Conservation (phyloP, 2,329 filamentous ascomycete genomes). For the Chaetomiaceae sp. region DNA sequence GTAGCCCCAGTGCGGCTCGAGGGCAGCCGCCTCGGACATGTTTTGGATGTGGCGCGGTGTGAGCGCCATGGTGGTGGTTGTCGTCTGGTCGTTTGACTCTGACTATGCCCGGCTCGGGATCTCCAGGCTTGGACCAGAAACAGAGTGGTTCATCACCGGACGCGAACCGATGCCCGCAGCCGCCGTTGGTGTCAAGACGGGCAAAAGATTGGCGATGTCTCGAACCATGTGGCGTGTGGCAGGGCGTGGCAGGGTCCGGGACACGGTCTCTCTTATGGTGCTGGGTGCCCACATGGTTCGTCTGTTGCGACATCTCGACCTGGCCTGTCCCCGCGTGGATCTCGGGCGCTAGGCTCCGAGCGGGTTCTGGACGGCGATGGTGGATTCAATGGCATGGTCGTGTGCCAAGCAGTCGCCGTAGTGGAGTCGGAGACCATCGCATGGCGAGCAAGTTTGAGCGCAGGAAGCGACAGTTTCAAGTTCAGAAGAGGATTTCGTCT, state of each 20-base stretch:
- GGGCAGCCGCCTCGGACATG: slow-evolving; percentile 31
- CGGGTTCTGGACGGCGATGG: not conserved
- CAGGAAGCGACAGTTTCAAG: too few relatives aligned
- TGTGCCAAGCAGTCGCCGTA: not conserved
- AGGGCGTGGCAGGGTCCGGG: not conserved
- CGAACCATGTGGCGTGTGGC: not conserved
- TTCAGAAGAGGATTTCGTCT: too few relatives aligned
- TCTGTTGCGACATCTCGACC: too few relatives aligned
- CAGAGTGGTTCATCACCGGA: not conserved
- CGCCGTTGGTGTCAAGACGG: too few relatives aligned
- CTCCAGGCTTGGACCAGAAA: not conserved
- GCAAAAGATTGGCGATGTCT: not conserved
- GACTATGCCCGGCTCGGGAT: too few relatives aligned
- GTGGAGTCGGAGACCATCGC: slow-evolving; percentile 12
- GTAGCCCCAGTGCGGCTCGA: slow-evolving; percentile 45
- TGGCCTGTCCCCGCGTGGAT: not conserved
- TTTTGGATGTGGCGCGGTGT: slow-evolving; percentile 38
- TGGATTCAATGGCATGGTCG: not conserved
- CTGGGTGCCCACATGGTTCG: too few relatives aligned
- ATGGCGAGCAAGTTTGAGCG: slow-evolving; percentile 4
- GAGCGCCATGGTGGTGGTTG: slow-evolving; percentile 10
- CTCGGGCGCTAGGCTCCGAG: slow-evolving; percentile 9
- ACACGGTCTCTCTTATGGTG: not conserved
- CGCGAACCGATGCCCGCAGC: too few relatives aligned
- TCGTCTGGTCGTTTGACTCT: too few relatives aligned